Evolutionary conservation across 306 rosid species (phyloP).

Genomic region (Malus sylvestris): DNA sequence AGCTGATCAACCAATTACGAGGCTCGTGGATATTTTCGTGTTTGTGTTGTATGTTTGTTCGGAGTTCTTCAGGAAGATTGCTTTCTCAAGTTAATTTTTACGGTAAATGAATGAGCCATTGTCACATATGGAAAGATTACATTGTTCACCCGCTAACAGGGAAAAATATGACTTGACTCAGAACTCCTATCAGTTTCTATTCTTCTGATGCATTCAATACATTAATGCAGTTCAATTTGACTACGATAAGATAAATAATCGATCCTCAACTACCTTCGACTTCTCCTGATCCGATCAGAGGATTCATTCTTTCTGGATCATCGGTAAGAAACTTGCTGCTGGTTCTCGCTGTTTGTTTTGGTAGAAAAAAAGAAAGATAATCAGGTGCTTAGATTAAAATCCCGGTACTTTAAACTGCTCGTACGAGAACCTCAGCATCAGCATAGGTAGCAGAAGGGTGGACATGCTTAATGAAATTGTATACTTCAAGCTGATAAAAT

Average conservation of each 20-base stretch:
- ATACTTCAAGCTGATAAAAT: conserved; percentile 5
- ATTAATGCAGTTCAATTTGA: background rate
- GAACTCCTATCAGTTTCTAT: background rate
- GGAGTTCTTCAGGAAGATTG: too few species aligned
- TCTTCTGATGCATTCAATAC: background rate
- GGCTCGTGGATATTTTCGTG: too few species aligned
- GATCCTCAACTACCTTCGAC: background rate
- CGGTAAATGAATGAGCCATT: too few species aligned
- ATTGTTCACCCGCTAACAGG: background rate
- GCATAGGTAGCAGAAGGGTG: conserved; percentile 17
- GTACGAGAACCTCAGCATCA: conserved; percentile 19
- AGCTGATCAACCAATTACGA: too few species aligned
- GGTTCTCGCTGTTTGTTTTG: background rate
- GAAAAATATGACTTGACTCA: background rate
- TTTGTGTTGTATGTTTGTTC: too few species aligned
- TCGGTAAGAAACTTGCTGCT: background rate
- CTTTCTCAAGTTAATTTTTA: background rate
- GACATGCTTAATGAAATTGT: conserved; percentile 12
- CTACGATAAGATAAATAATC: background rate
- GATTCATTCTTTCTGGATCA: background rate
- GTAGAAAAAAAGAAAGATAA: background rate
- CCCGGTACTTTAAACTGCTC: conserved; percentile 1
- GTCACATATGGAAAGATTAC: background rate
- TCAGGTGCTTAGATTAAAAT: background rate
- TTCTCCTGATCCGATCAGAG: background rate